Base-by-base conservation (phyloP, 805 yeast species). In the Barnettozyma californica region DNA sequence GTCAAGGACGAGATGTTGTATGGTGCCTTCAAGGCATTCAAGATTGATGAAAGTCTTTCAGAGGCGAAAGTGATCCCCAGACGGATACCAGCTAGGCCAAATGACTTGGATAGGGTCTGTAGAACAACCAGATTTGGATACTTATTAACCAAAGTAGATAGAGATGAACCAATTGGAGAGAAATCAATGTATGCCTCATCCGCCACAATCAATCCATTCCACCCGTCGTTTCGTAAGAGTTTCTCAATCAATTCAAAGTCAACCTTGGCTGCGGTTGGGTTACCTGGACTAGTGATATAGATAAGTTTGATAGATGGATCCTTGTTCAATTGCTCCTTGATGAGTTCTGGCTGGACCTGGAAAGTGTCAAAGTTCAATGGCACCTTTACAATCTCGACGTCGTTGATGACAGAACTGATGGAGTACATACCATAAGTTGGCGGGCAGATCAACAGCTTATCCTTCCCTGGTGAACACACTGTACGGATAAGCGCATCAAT, bases 401-500 rank as follows among this genome's bases (percentile, higher is more conserved):
- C 98, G 62, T 94, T 94, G 50, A 94, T 85, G 26, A 81, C 79
- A 1, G 97, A 95, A 62, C 96, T 85, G 31, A 94, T 91, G 4
- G 86, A 70, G 73, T 94, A 94, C 99, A 94, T 94, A 7, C 98
- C 97, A 62, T 94, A 94, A 0, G 99, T 94, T 39, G 99, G 98
- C 3, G 98, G 97, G 65, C 96, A 83, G 1, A 81, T 80, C 57
- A 94, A 68, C 61, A 94, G 68, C 64, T 89, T 92, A 51, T 91
- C 97, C 53, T 72, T 74, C 2, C 86, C 87, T 2, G 99, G 99
- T 5, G 67, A 71, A 61, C 97, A 87, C 46, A 85, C 77, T 47
- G 95, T 87, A 58, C 99, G 74, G 53, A 94, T 83, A 47, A 92
- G 68, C 37, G 94, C 77, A 64, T 94, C 99, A 51, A 94, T 90